Evolutionary conservation across 2,329 filamentous ascomycete species (phyloP).

Genomic region (Cladosporium sphaerospermum): DNA sequence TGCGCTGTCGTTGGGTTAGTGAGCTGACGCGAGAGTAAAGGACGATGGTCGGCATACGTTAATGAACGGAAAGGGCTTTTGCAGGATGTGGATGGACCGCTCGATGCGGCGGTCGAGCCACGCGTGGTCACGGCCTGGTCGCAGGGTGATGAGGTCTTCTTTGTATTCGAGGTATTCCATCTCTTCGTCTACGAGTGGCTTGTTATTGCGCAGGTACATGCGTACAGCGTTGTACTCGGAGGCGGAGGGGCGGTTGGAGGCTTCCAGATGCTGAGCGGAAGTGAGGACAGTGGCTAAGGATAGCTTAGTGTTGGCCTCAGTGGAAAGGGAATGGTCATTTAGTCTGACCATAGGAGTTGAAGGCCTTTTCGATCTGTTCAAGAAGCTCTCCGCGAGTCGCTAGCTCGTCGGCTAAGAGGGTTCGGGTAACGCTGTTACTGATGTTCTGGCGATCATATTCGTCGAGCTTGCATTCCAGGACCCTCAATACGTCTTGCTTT

Average conservation of each 20-base stretch:
- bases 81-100: constrained; percentile 14
- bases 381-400: constrained; percentile 1
- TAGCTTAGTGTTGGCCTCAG: not conserved
- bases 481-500: constrained; percentile 26
- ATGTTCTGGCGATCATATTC: not conserved
- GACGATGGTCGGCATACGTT: not conserved
- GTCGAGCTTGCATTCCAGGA: constrained; percentile 19
- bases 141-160: constrained; percentile 37
- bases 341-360: constrained; percentile 13
- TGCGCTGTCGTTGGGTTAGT: not conserved
- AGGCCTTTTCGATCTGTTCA: constrained; percentile 8
- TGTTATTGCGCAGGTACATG: constrained; percentile 18
- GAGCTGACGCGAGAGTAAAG: not conserved
- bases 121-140: constrained; percentile 34
- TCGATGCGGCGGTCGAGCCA: constrained; percentile 36
- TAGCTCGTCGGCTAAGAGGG: constrained; percentile 14
- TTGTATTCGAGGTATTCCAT: constrained; percentile 31
- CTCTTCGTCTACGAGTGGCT: constrained; percentile 21
- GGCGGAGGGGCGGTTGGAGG: not conserved
- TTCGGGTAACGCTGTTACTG: not conserved
- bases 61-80: constrained; percentile 1
- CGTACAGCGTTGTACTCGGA: not conserved
- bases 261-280: not conserved
- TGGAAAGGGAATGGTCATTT: not conserved
- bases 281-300: not conserved